A percentile compares a stretch with the other conserved stretches of the same genome.
Conservation (phyloP, 305 asterid genomes). For the Fraxinus baroniana region DNA sequence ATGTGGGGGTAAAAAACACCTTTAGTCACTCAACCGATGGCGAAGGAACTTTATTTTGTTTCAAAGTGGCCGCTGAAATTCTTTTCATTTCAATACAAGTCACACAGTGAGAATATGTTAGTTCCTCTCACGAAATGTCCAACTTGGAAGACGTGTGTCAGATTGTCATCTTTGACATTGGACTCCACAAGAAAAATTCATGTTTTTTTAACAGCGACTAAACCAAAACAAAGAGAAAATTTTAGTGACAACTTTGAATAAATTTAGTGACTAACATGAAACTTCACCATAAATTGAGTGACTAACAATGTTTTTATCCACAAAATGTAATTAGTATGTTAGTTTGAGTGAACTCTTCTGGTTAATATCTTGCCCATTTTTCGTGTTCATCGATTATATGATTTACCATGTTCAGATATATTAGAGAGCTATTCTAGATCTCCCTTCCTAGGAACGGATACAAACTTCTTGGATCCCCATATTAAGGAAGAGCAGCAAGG, state of each 20-base stretch:
- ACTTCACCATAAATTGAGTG: background rate
- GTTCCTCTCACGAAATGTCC: background rate
- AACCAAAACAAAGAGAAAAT: background rate
- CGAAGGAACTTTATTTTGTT: background rate
- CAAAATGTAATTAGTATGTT: background rate
- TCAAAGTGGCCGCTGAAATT: background rate
- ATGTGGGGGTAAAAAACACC: background rate
- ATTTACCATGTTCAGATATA: conserved; percentile 30
- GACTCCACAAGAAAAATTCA: background rate
- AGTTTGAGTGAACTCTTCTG: background rate
- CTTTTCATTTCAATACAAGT: background rate
- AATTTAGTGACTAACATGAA: background rate
- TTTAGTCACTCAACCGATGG: background rate
- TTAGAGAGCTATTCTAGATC: conserved; percentile 35
- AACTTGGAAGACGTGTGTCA: background rate
- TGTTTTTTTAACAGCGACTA: background rate
- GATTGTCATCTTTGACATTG: background rate
- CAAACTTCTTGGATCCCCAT: conserved; percentile 27
- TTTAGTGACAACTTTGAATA: background rate
- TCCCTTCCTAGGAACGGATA: conserved; percentile 31
- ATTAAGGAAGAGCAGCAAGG: conserved; percentile 31
- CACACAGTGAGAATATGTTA: background rate
- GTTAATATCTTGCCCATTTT: background rate
- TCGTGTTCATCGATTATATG: conserved; percentile 14
- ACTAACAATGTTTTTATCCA: background rate